Base-by-base conservation (phyloP, 1,139 yeast genomes). In the Debaryomyces robertsiae region DNA sequence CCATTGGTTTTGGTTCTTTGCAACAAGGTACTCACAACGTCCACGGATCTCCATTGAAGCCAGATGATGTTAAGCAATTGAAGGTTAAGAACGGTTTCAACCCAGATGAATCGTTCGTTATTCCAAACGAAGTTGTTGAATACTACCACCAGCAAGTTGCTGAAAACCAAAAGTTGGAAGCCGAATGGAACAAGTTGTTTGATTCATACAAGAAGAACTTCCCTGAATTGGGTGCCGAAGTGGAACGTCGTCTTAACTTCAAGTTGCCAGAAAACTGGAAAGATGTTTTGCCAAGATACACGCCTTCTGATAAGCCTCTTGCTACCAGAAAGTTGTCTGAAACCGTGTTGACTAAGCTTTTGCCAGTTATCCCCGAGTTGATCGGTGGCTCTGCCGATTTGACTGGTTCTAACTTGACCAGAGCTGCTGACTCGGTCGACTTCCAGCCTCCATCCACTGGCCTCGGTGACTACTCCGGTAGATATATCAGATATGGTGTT, bases 371-470 rank as follows among this genome's bases (percentile, higher is more conserved):
- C 36, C 98, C 98, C 45, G 98, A 91, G 75, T 75, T 93, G 49
- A 73, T 93, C 61, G 98, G 98, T 74, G 98, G 98, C 61, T 91
- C 98, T 54, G 98, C 98, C 46, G 98, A 93, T 74, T 82, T 93
- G 73, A 93, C 98, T 49, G 95, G 96, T 53, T 93, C 98, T 47
- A 94, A 93, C 80, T 81, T 91, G 77, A 94, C 98, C 61, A 84
- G 95, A 78, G 81, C 95, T 75, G 64, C 79, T 60, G 84, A 75
- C 47, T 87, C 95, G 47, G 80, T 79, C 53, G 97, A 93, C 69
- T 93, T 91, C 94, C 98, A 93, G 79, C 90, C 94, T 46, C 89
- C 93, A 43, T 61, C 81, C 46, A 74, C 91, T 51, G 82, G 82
- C 40, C 75, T 89, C 53, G 98, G 98, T 71, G 81, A 81, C 64